Evolutionary conservation across 164 flowering plant species (phyloP), one percentile per base, ranked within the genome.

Genomic region (Tinospora cordifolia): DNA sequence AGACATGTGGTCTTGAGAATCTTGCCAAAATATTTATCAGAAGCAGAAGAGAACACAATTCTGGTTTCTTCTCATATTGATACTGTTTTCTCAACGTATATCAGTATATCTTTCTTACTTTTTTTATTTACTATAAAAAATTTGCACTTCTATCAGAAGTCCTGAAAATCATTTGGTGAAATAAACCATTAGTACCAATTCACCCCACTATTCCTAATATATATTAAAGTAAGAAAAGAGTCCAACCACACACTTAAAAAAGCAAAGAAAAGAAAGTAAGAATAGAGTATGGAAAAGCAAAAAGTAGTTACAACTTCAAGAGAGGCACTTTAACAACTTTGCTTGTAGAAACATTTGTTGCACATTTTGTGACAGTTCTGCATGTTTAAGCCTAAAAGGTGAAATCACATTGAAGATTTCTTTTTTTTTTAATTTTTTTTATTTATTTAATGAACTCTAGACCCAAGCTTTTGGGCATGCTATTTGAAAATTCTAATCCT

Each of bases 1-100:
- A 78, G 79, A 75, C 97, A 94, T 75, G 72, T 94, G 47, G 76
- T 94, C 67, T 8, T 92, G 74, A 85, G 96, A 80, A 83, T 92
- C 66, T 74, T 78, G 78, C 99, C 99, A 62, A 94, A 89, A 82
- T 85, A 82, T 84, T 76, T 71, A 36, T 67, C 87, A 17, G 87
- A 84, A 78, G 97, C 90, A 51, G 87, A 69, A 65, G 97, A 88
- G 66, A 89, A 83, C 75, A 82, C 98, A n/a, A 86, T 92, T 76
- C 82, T 94, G 65, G 87, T 94, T 62, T 94, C 99, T 65, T 94
- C 99, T 46, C 98, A 94, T 80, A 88, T 94, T 76, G 99, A 94
- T 67, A 87, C 97, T 6, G 98, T 92, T 77, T 90, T 88, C 82
- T 82, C 99, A 74, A 77, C 86, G 99, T 94, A 90, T 59, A 89